These are phyloP conservation scores for Rasamsonia emersonii DNA, from an alignment of 2,329 filamentous ascomycete species.

Conservation along the genomic window DNA sequence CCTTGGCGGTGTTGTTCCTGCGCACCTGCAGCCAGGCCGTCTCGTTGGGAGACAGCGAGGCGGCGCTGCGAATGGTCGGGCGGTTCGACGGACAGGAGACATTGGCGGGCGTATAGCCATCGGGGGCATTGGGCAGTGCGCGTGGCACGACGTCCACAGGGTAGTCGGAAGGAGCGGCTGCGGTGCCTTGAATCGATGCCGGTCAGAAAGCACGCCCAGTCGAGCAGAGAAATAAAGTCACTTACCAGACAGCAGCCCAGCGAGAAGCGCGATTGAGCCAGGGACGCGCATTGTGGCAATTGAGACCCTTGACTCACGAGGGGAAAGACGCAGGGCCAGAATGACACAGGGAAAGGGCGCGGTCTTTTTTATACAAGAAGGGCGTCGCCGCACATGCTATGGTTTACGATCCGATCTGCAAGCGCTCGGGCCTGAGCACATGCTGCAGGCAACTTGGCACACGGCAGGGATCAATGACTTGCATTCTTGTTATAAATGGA, in stretches of 20 bases:
- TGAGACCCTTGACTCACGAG: too few species aligned
- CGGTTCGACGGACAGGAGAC: slow-evolving; percentile 62
- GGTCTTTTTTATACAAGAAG: too few species aligned
- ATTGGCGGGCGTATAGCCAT: slow-evolving; percentile 62
- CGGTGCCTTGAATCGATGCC: neutral
- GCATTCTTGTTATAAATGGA: too few species aligned
- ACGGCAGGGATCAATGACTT: too few species aligned
- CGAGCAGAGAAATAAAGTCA: neutral
- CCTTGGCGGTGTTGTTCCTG: slow-evolving; percentile 61
- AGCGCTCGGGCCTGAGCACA: too few species aligned
- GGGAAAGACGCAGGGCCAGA: too few species aligned
- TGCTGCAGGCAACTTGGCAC: too few species aligned
- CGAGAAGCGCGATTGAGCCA: slow-evolving; percentile 3
- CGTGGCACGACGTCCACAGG: slow-evolving; percentile 21
- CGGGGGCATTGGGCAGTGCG: slow-evolving; percentile 47
- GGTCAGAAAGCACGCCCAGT: neutral
- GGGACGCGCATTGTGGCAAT: slow-evolving; percentile 3
- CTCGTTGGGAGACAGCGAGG: slow-evolving; percentile 59
- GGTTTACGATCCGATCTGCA: too few species aligned
- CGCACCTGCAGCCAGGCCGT: slow-evolving; percentile 63
- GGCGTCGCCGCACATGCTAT: too few species aligned
- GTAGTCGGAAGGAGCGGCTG: neutral
- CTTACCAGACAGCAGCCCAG: slow-evolving; percentile 6
- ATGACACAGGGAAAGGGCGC: too few species aligned
- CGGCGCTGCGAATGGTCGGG: slow-evolving; percentile 60